Evolutionary conservation across 202 grass and related monocot genomes (phyloP).

Genomic region (Carex sylvatica): DNA sequence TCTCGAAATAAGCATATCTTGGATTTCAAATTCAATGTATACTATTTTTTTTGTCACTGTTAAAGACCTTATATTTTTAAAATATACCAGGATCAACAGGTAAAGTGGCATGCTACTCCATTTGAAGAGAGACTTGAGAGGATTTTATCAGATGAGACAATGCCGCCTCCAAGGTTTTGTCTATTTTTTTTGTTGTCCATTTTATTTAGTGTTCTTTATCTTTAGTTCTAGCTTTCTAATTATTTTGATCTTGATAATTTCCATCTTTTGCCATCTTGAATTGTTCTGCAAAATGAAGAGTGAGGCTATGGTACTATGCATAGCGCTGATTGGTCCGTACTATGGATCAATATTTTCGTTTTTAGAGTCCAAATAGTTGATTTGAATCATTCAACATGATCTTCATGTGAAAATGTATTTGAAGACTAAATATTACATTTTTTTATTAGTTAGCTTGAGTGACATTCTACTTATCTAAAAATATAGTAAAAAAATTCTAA

Average conservation of each 20-base stretch:
- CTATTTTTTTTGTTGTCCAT: background rate
- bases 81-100: conserved; percentile 53
- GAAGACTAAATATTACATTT: no score
- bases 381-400: no score
- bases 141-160: conserved; percentile 54
- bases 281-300: background rate
- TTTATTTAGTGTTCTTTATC: background rate
- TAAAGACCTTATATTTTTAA: background rate
- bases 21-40: background rate
- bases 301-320: no score
- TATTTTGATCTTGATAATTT: background rate
- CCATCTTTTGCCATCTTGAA: background rate
- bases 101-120: conserved; percentile 60
- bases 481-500: no score
- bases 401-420: no score
- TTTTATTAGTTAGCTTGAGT: no score
- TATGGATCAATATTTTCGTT: no score
- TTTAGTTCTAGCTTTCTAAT: background rate
- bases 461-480: no score
- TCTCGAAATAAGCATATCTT: background rate
- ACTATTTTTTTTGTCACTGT: background rate
- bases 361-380: no score
- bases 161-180: conserved; percentile 41
- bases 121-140: conserved; percentile 73
- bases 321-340: no score